Percentiles rank a stretch among this genome's conserved stretches.
Conservation (phyloP, 2,329 filamentous ascomycete genomes). For the Cordyceps cateniannulata region DNA sequence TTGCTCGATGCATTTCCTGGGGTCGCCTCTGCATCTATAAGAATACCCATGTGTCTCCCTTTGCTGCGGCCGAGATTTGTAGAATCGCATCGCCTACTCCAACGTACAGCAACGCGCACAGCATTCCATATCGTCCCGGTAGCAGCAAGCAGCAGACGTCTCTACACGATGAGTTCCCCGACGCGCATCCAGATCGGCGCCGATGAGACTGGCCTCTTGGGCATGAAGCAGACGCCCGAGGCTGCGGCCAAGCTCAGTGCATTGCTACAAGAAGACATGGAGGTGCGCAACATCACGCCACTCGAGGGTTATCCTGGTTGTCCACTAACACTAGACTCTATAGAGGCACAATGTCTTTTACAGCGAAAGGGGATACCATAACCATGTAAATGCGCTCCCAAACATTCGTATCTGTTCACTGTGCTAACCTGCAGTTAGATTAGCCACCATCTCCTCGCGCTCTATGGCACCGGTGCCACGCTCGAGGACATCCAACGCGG, state of each 20-base stretch:
- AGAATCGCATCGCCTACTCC: background rate
- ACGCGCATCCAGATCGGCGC: slow-evolving; percentile 41
- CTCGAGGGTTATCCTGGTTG: background rate
- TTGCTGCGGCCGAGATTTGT: background rate
- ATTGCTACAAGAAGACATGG: slow-evolving; percentile 70
- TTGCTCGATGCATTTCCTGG: background rate
- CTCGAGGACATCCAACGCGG: slow-evolving; percentile 52
- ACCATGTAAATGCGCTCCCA: slow-evolving; percentile 51
- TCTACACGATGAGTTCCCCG: slow-evolving; percentile 37
- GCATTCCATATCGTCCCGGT: background rate
- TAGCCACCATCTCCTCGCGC: slow-evolving; percentile 65
- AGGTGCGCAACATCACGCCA: slow-evolving; percentile 30
- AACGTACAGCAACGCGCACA: background rate
- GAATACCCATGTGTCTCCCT: background rate
- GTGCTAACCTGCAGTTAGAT: slow-evolving; percentile 36
- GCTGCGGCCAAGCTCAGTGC: slow-evolving; percentile 58
- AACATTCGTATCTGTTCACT: background rate
- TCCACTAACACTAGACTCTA: background rate
- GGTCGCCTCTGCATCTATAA: background rate
- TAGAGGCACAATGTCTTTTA: slow-evolving; percentile 68
- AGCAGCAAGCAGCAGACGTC: background rate
- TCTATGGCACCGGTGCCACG: slow-evolving; percentile 69
- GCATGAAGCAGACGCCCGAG: slow-evolving; percentile 43
- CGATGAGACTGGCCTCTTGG: slow-evolving; percentile 44
- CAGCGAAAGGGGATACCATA: slow-evolving; percentile 69